These are phyloP conservation scores for Moringa oleifera DNA, from an alignment of 345 rosid species.

Conservation along the genomic window DNA sequence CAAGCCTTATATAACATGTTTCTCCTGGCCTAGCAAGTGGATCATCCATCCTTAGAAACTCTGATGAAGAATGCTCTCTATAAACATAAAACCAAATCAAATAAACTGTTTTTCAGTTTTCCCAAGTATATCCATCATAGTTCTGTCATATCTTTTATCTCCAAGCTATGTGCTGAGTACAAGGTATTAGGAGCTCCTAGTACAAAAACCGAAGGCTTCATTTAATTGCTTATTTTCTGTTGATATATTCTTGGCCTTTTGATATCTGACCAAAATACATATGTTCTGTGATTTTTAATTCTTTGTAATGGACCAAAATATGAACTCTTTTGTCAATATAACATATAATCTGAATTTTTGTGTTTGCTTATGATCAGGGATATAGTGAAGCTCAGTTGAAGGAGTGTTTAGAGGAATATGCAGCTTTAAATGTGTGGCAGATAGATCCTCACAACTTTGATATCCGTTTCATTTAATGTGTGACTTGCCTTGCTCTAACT, in stretches of 20 bases:
- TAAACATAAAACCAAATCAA: too few relatives aligned
- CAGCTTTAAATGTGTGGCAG: conserved; percentile 95
- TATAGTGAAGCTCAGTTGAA: conserved; percentile 97
- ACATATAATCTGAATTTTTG: conserved; percentile 10
- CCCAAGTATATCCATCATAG: neutral
- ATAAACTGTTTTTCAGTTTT: neutral
- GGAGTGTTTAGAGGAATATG: conserved; percentile 97
- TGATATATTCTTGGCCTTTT: neutral
- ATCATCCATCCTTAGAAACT: neutral
- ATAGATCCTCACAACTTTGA: conserved; percentile 89
- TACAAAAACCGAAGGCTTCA: neutral
- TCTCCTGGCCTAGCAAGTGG: neutral
- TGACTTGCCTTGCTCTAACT: conserved; percentile 20
- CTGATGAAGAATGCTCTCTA: neutral
- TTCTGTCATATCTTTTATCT: neutral
- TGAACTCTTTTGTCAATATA: too few relatives aligned
- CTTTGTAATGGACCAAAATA: too few relatives aligned
- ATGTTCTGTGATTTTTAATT: too few relatives aligned
- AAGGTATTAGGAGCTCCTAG: neutral
- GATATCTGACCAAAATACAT: neutral
- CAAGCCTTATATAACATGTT: too few relatives aligned
- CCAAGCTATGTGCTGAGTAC: neutral
- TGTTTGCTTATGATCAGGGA: conserved; percentile 54
- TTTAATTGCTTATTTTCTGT: too few relatives aligned
- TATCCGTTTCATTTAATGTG: conserved; percentile 72